These are phyloP conservation scores for Phoenix dactylifera DNA, from an alignment of 176 grass and related monocot species.

Conservation along the genomic window DNA sequence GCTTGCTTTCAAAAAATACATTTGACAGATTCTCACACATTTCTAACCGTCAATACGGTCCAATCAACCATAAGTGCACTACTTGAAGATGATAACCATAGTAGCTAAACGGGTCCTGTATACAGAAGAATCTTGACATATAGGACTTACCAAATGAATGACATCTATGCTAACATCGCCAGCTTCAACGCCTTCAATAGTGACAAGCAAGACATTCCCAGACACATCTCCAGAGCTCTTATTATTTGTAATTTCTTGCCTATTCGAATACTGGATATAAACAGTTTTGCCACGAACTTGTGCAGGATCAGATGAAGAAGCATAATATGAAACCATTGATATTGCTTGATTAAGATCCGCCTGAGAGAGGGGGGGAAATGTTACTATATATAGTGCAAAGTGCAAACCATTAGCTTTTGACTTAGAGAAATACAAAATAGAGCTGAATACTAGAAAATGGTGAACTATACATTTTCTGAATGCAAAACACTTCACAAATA, in stretches of 20 bases:
- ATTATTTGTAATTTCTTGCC: slow-evolving; percentile 92
- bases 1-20: slow-evolving; percentile 50
- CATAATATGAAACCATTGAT: slow-evolving; percentile 97
- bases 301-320: slow-evolving; percentile 82
- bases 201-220: slow-evolving; percentile 95
- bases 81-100: no score
- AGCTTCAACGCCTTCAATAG: slow-evolving; percentile 92
- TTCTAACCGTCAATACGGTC: neutral
- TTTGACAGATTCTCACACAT: slow-evolving; percentile 42
- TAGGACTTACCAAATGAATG: slow-evolving; percentile 78
- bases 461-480: no score
- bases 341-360: slow-evolving; percentile 86
- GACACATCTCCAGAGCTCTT: slow-evolving; percentile 69
- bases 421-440: no score
- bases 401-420: no score
- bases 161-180: slow-evolving; percentile 96
- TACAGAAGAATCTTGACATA: no score
- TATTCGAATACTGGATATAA: slow-evolving; percentile 98
- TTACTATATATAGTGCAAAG: neutral
- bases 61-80: no score
- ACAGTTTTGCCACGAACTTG: slow-evolving; percentile 95
- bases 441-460: no score
- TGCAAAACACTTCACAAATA: no score
- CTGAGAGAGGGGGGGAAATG: slow-evolving; percentile 29
- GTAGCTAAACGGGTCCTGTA: no score